Conservation (phyloP, 2,329 filamentous ascomycete genomes). For the Penicillium oxalicum region DNA sequence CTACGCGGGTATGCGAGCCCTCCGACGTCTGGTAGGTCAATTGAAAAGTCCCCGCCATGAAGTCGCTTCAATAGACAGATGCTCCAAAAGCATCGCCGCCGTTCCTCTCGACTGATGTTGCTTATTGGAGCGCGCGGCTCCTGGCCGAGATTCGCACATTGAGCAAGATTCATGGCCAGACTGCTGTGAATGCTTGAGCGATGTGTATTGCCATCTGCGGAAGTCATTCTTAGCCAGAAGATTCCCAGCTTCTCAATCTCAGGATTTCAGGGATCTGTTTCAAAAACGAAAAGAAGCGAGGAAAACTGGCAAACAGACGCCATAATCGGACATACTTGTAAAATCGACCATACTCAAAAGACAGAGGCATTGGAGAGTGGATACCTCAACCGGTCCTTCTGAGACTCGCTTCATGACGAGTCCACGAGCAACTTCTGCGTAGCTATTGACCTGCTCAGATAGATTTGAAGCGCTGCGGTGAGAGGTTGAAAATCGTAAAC, state of each 20-base stretch:
- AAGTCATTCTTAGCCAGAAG: background rate
- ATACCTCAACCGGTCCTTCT: slow-evolving; percentile 38
- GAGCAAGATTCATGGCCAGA: slow-evolving; percentile 42
- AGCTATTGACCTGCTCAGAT: slow-evolving; percentile 28
- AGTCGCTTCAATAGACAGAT: slow-evolving; percentile 42
- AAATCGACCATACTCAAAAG: slow-evolving; percentile 39
- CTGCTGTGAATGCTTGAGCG: slow-evolving; percentile 42
- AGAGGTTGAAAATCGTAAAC: slow-evolving; percentile 38
- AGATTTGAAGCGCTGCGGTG: slow-evolving; percentile 19
- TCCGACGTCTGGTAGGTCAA: slow-evolving; percentile 31
- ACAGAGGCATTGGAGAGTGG: slow-evolving; percentile 40
- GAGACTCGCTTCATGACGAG: slow-evolving; percentile 37
- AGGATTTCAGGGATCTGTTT: too few species aligned
- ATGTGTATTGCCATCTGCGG: slow-evolving; percentile 41
- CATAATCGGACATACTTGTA: slow-evolving; percentile 27
- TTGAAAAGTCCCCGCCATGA: slow-evolving; percentile 39
- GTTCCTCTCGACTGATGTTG: slow-evolving; percentile 26
- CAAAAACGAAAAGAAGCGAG: too few species aligned
- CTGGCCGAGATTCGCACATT: slow-evolving; percentile 41
- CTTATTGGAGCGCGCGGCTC: slow-evolving; percentile 24
- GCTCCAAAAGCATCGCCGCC: slow-evolving; percentile 39
- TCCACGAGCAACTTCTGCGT: slow-evolving; percentile 33
- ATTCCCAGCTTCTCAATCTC: background rate
- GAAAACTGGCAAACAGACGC: too few species aligned
- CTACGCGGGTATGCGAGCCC: slow-evolving; percentile 39